Conservation (phyloP, 768 basidiomycete genomes). For the Trichaptum fuscoviolaceum region DNA sequence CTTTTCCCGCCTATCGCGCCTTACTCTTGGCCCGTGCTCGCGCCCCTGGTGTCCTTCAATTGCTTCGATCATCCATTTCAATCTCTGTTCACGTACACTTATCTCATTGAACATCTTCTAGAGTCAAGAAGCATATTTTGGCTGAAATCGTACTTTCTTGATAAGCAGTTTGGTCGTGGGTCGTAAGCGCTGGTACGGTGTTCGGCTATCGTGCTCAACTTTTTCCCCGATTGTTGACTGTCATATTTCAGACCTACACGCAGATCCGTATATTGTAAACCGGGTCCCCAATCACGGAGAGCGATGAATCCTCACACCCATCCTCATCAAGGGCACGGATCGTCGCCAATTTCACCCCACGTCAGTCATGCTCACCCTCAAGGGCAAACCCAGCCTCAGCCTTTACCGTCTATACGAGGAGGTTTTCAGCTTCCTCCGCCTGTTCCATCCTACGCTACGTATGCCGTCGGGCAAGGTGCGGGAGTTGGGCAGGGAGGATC, state of each 20-base stretch:
- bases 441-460: not conserved
- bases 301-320: not conserved
- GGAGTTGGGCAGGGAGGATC: not conserved
- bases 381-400: not conserved
- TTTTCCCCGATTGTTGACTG: not conserved
- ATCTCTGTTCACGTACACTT: not conserved
- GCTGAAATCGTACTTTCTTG: not conserved
- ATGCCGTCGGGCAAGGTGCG: not conserved
- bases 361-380: not conserved
- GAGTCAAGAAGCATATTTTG: not conserved
- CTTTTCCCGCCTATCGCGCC: not conserved
- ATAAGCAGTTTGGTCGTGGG: not conserved
- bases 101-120: not conserved
- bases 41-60: not conserved
- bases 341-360: not conserved
- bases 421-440: not conserved
- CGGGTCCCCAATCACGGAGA: not conserved
- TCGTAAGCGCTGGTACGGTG: not conserved
- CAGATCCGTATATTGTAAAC: not conserved
- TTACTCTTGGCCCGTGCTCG: not conserved
- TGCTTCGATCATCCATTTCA: not conserved
- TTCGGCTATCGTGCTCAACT: not conserved
- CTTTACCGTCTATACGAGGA: not conserved
- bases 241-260: not conserved
- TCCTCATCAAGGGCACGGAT: not conserved